phyloP scores from a whole-genome alignment of 345 rosid species.

The Luvunga scandens region DNA sequence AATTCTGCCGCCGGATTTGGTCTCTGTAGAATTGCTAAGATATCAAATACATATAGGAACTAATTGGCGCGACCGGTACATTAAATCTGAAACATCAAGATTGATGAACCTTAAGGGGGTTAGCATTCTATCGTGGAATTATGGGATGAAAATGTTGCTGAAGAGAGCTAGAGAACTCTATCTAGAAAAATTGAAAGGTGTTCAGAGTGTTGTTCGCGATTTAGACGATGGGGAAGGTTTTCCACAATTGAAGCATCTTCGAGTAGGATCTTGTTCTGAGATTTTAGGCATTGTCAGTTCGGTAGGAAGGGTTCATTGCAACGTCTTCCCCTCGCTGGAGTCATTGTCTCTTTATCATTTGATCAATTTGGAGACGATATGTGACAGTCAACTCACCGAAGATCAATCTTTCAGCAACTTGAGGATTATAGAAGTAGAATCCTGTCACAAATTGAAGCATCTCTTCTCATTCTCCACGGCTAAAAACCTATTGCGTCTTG shows the following conservation, averaged over 20 bases:
- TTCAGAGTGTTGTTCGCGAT: neutral
- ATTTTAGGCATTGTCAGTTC: slow-evolving; percentile 3
- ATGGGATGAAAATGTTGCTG: neutral
- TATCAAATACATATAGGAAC: neutral
- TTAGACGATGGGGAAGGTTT: slow-evolving; percentile 6
- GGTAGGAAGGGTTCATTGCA: neutral
- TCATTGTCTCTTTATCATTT: slow-evolving; percentile 9
- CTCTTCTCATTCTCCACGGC: slow-evolving; percentile 16
- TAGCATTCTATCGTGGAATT: neutral
- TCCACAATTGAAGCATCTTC: slow-evolving; percentile 17
- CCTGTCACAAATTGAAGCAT: slow-evolving; percentile 16
- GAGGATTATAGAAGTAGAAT: neutral
- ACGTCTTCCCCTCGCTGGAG: slow-evolving; percentile 9
- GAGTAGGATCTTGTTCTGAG: neutral
- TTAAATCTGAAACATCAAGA: neutral
- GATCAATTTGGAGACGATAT: slow-evolving; percentile 15
- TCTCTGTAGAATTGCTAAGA: neutral
- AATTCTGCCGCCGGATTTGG: slow-evolving; percentile 3
- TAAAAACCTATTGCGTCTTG: neutral
- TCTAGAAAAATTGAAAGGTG: slow-evolving; percentile 1
- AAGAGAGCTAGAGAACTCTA: slow-evolving; percentile 8
- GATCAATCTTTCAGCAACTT: slow-evolving; percentile 16
- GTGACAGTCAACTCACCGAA: neutral
- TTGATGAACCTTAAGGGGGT: slow-evolving; percentile 3
- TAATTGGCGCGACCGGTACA: too few species aligned